Evolutionary conservation across 495 filamentous ascomycete species (phyloP).

Genomic region (Aspergillus bridgeri): DNA sequence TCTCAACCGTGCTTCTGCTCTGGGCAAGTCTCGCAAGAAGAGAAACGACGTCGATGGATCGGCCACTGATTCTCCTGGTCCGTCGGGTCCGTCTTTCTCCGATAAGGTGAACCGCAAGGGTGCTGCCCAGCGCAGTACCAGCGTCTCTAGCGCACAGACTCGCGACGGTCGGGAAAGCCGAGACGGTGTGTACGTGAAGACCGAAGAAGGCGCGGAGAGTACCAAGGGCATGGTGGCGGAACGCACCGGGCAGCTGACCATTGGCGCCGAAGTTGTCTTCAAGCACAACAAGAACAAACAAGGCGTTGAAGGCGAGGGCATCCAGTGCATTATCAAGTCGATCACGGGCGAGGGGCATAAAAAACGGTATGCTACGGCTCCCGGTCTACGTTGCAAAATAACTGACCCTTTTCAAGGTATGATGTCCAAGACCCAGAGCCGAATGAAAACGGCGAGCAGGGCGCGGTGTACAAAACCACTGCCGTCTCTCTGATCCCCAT

Average conservation of each 20-base stretch:
- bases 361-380: conserved; percentile 50
- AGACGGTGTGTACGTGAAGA: conserved; percentile 46
- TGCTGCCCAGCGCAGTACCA: conserved; percentile 50
- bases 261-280: conserved; percentile 83
- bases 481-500: conserved; percentile 84
- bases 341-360: conserved; percentile 84
- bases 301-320: conserved; percentile 63
- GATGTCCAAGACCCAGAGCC: conserved; percentile 93
- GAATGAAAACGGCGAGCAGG: conserved; percentile 69
- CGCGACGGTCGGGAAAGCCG: conserved; percentile 36
- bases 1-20: conserved; percentile 40
- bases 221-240: conserved; percentile 48
- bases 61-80: conserved; percentile 65
- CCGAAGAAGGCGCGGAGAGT: conserved; percentile 54
- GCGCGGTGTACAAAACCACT: conserved; percentile 71
- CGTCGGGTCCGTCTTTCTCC: conserved; percentile 48
- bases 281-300: conserved; percentile 72
- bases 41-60: conserved; percentile 68
- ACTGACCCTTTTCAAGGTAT: conserved; percentile 54
- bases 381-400: conserved; percentile 10
- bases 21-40: conserved; percentile 58
- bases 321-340: conserved; percentile 81
- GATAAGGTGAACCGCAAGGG: conserved; percentile 49
- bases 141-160: conserved; percentile 48
- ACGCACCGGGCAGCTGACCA: conserved; percentile 52